A percentile compares a stretch with the other conserved stretches of the same genome.
Conservation (phyloP, 2,329 filamentous ascomycete genomes). For the Tolypocladium endophyticum region DNA sequence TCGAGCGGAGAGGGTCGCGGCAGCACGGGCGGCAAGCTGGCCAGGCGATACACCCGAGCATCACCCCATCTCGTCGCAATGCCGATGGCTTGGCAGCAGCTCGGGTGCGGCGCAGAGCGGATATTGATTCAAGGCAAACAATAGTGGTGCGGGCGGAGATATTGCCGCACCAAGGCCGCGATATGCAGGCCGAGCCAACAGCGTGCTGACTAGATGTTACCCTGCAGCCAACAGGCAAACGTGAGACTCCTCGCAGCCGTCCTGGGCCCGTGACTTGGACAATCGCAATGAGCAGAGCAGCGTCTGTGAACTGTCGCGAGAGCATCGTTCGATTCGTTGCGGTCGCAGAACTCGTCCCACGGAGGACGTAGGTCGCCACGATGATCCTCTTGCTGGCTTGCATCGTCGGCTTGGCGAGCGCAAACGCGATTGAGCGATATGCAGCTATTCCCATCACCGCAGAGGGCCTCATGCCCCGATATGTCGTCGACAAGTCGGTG, state of each 20-base stretch:
- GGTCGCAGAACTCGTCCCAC: not conserved
- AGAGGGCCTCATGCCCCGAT: not conserved
- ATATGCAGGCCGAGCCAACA: not conserved
- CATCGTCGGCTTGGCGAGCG: not conserved
- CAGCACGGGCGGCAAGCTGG: not conserved
- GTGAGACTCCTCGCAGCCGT: not conserved
- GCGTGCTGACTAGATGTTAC: not conserved
- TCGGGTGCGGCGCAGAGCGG: not conserved
- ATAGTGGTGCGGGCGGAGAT: not conserved
- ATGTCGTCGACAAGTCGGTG: constrained; percentile 13
- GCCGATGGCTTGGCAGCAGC: not conserved
- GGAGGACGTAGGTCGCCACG: not conserved
- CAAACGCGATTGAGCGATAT: not conserved
- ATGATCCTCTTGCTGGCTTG: not conserved
- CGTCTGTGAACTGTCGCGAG: not conserved
- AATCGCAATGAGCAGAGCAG: not conserved
- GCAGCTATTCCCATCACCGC: not conserved
- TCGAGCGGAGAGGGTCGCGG: not conserved
- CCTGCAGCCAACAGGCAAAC: not conserved
- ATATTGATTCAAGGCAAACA: not conserved
- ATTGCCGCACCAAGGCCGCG: not conserved
- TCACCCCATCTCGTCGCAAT: not conserved
- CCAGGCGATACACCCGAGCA: not conserved
- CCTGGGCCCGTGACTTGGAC: not conserved
- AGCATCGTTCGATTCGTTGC: not conserved